Evolutionary conservation across 805 yeast species (phyloP).

Genomic region (Vanderwaltozyma polyspora): DNA sequence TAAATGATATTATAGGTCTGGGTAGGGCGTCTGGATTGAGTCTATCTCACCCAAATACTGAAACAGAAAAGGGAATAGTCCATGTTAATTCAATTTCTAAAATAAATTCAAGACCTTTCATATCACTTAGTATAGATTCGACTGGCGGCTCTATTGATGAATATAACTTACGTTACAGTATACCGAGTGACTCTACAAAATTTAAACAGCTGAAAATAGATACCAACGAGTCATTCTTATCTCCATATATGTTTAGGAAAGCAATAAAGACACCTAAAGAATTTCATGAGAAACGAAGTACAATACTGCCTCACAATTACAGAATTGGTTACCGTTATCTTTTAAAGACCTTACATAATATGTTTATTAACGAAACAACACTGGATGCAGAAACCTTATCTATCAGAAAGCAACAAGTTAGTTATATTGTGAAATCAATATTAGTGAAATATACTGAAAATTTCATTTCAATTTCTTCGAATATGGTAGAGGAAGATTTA

Average conservation of each 20-base stretch:
- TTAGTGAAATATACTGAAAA: slow-evolving; percentile 54
- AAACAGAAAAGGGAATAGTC: neutral
- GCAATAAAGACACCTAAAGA: slow-evolving; percentile 16
- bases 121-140: slow-evolving; percentile 12
- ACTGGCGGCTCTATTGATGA: neutral
- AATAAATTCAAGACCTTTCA: slow-evolving; percentile 14
- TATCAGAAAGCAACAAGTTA: slow-evolving; percentile 5
- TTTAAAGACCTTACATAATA: slow-evolving; percentile 7
- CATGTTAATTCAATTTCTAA: neutral
- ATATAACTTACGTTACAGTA: neutral
- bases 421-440: slow-evolving; percentile 32
- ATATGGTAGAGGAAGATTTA: slow-evolving; percentile 59
- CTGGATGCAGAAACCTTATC: neutral
- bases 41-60: neutral
- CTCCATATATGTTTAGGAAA: slow-evolving; percentile 15
- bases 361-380: slow-evolving; percentile 5
- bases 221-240: slow-evolving; percentile 1
- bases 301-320: slow-evolving; percentile 18
- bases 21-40: neutral
- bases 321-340: slow-evolving; percentile 12
- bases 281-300: slow-evolving; percentile 9
- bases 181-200: neutral
- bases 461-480: slow-evolving; percentile 65
- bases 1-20: slow-evolving; percentile 12
- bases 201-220: neutral